phyloP scores from a whole-genome alignment of 2,329 filamentous ascomycete genomes.

The Cyanodermella asteris region DNA sequence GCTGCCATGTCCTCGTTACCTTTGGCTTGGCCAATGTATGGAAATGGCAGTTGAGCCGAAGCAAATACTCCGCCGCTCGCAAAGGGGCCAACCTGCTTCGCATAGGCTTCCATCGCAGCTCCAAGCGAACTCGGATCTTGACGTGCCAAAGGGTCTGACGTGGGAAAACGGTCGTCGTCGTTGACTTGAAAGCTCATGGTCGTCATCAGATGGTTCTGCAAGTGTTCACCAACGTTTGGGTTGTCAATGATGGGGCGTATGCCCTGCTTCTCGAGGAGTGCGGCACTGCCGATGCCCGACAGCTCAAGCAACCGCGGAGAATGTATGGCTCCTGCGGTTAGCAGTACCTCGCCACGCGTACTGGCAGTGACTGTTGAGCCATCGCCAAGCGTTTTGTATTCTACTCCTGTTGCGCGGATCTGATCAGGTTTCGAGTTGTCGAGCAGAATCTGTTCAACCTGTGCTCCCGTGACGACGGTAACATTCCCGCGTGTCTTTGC shows the following conservation, averaged over 20 bases:
- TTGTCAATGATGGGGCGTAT: slow-evolving; percentile 23
- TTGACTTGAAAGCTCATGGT: slow-evolving; percentile 5
- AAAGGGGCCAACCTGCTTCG: neutral
- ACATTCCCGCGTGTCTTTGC: slow-evolving; percentile 20
- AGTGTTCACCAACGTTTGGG: slow-evolving; percentile 24
- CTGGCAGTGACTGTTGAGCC: slow-evolving; percentile 14
- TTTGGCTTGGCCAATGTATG: neutral
- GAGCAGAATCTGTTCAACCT: slow-evolving; percentile 1
- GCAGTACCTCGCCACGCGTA: slow-evolving; percentile 34
- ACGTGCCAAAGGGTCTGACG: slow-evolving; percentile 1
- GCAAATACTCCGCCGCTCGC: too few species aligned
- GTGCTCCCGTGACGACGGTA: slow-evolving; percentile 13
- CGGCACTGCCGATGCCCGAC: slow-evolving; percentile 32
- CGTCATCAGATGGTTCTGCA: slow-evolving; percentile 21
- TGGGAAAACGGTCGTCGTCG: neutral
- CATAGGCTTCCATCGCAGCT: slow-evolving; percentile 1
- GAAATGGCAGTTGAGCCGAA: neutral
- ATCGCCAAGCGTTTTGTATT: slow-evolving; percentile 17
- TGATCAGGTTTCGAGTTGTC: neutral
- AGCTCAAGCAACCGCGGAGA: slow-evolving; percentile 37
- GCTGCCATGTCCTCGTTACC: neutral
- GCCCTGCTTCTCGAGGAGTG: slow-evolving; percentile 18
- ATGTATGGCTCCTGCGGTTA: slow-evolving; percentile 34
- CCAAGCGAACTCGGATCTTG: neutral
- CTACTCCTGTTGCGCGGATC: slow-evolving; percentile 18